Base-by-base conservation (phyloP, 2,329 filamentous ascomycete genomes). In the Aspergillus amoenus region DNA sequence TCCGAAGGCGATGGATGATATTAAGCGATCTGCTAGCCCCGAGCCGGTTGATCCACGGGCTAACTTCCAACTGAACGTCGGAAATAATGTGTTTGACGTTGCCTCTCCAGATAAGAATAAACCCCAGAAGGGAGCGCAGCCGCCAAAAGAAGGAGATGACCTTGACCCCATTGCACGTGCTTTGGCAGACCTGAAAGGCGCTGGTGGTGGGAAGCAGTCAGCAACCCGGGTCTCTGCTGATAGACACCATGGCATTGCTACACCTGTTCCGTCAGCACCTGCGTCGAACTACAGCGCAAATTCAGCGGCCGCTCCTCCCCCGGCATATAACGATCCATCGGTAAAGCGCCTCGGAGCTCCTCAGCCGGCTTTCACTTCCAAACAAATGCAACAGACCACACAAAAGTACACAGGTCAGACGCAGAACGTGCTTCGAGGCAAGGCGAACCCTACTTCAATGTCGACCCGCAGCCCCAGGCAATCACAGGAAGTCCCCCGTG, bases 41-140 rank as follows among this genome's bases (percentile, higher is more conserved):
- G 91, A 95, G 52, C 89, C 90, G 1, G 93, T 94, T 39, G 94
- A 97, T 69, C 93, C 93, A 55, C 88, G 94, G 61, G 92, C 93
- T 40, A 96, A 89, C 71, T 87, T 97, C 66, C 93, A 96, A 60
- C 82, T 99, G 27, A 97, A 97, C 67, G 85, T 99, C 54, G 94
- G 94, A 7, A 91, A 95, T 67, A 99, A 99, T 67, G 91, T 99
- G 11, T 96, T 99, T 68, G 88, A 96, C 56, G 93, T 99, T 9
- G 89, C 90, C 12, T 89, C 89, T 8, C 88, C 91, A 0, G 90
- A 93, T 58, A 83, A 81, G 62, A 82, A 81, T 44, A 81, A 74
- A 43, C 79, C 80, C 42, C 70, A 77, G 11, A 69, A 69, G 69
- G 61, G 68, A 66, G 56, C 74, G 56, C 57, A 74, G 70, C 32